A percentile compares a stretch with the other conserved stretches of the same genome.
Evolutionary conservation across 129 eudicot genomes (phyloP).

Genomic region (Arctium minus): DNA sequence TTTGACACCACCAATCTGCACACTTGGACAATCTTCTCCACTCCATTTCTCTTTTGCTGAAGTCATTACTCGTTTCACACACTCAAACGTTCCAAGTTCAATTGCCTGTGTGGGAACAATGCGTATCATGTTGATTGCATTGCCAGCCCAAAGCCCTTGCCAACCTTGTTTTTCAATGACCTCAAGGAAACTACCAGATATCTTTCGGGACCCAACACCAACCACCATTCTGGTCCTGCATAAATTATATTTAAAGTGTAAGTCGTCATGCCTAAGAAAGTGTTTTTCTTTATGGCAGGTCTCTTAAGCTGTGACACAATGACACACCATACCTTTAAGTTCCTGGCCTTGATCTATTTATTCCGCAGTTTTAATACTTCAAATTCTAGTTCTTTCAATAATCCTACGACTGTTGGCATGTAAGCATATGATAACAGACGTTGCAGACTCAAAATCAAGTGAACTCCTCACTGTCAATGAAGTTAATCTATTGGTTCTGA

Average conservation of each 20-base stretch:
- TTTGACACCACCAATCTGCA: conserved; percentile 65
- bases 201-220: conserved; percentile 84
- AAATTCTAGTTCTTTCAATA: neutral
- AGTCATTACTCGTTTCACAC: conserved; percentile 79
- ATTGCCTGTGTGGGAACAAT: conserved; percentile 96
- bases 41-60: conserved; percentile 72
- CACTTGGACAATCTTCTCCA: conserved; percentile 44
- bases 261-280: neutral
- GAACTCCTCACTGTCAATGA: neutral
- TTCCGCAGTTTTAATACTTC: neutral
- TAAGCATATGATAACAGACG: neutral
- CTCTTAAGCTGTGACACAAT: neutral
- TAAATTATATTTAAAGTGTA: neutral
- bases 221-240: conserved; percentile 98
- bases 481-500: too few relatives aligned
- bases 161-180: conserved; percentile 85
- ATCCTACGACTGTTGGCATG: neutral
- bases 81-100: conserved; percentile 93
- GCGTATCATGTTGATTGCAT: conserved; percentile 90
- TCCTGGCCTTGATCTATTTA: neutral
- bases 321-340: too few relatives aligned
- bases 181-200: conserved; percentile 69
- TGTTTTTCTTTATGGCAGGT: neutral
- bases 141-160: conserved; percentile 99
- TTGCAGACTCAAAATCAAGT: neutral